Evolutionary conservation across 129 eudicot genomes (phyloP).

Genomic region (Flaveria ramosissima): DNA sequence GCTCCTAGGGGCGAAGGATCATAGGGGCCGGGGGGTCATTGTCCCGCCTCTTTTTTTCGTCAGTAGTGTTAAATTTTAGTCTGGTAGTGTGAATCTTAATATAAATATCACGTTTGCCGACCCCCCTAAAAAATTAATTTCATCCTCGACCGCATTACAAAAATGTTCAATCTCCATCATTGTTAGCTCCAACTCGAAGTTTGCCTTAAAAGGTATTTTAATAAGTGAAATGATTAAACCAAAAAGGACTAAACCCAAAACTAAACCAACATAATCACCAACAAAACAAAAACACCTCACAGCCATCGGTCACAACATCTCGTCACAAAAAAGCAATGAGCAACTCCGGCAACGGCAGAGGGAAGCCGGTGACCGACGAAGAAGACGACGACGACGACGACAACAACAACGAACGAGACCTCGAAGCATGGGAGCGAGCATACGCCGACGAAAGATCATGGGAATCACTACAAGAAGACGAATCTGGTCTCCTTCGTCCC

Average conservation of each 20-base stretch:
- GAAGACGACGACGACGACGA: conserved; percentile 45
- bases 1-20: too few species aligned
- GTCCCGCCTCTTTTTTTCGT: too few species aligned
- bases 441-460: conserved; percentile 96
- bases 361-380: conserved; percentile 40
- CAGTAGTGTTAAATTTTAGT: too few species aligned
- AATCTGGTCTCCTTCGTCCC: conserved; percentile 88
- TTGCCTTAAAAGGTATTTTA: too few species aligned
- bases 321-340: conserved; percentile 26
- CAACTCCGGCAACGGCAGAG: conserved; percentile 49
- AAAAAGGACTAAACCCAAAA: neutral
- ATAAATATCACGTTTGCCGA: too few species aligned
- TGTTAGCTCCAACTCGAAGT: too few species aligned
- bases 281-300: neutral
- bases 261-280: neutral
- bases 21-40: too few species aligned
- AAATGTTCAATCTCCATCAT: too few species aligned
- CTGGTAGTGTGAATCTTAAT: too few species aligned
- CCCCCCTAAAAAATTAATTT: too few species aligned
- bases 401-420: conserved; percentile 43
- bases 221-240: too few species aligned
- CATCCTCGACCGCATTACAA: too few species aligned
- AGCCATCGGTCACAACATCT: neutral
- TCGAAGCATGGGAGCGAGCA: conserved; percentile 94
- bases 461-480: conserved; percentile 98